Evolutionary conservation across 2,329 filamentous ascomycete genomes (phyloP).

Genomic region (Fusarium proliferatum): DNA sequence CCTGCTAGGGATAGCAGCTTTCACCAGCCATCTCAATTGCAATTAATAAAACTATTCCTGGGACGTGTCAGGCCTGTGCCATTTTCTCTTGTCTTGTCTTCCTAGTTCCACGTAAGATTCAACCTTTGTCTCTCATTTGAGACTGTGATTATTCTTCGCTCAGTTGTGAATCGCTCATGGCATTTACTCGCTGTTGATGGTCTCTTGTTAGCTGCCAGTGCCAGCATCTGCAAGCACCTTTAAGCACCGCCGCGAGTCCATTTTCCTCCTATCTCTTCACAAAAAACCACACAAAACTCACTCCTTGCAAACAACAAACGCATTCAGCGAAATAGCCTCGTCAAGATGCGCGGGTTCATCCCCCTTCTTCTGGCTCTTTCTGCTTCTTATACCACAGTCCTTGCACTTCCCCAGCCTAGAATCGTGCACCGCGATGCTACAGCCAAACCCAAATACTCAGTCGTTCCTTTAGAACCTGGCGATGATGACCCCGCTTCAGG

Average conservation of each 20-base stretch:
- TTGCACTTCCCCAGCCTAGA: conserved; percentile 46
- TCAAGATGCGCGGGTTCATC: conserved; percentile 48
- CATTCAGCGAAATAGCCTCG: conserved; percentile 19
- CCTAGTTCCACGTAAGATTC: conserved; percentile 30
- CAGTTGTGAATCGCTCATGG: conserved; percentile 21
- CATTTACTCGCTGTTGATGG: background rate
- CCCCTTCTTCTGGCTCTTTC: conserved; percentile 48
- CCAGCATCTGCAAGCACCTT: conserved; percentile 18
- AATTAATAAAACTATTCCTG: conserved; percentile 39
- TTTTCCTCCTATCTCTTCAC: background rate
- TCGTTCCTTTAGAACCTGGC: conserved; percentile 53
- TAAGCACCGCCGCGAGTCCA: background rate
- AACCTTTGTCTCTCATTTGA: background rate
- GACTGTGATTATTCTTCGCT: background rate
- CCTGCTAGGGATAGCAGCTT: conserved; percentile 15
- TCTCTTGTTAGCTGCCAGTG: conserved; percentile 33
- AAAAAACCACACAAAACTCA: background rate
- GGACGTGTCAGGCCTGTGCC: conserved; percentile 14
- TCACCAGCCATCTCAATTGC: conserved; percentile 46
- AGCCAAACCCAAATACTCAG: conserved; percentile 51
- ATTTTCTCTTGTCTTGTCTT: conserved; percentile 10
- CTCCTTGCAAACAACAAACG: background rate
- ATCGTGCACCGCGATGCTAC: conserved; percentile 40
- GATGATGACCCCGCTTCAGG: conserved; percentile 38
- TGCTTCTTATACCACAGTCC: conserved; percentile 40